These are phyloP conservation scores for Trichoderma sp. DNA, from an alignment of 2,329 filamentous ascomycete genomes.

Conservation along the genomic window DNA sequence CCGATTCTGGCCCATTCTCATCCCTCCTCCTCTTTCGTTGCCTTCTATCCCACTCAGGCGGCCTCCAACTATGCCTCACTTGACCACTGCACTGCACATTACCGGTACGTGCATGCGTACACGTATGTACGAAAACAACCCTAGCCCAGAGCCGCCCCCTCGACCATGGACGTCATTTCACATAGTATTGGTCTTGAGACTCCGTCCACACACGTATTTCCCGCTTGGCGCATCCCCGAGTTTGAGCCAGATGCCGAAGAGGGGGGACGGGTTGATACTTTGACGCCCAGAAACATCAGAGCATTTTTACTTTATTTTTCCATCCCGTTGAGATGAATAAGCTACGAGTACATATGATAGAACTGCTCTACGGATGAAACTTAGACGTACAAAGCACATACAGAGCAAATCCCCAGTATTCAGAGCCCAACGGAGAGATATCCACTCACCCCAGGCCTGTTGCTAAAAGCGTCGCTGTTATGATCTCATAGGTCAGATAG, in stretches of 20 bases:
- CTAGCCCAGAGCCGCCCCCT: neutral
- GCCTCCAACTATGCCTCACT: neutral
- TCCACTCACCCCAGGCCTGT: neutral
- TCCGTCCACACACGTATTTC: neutral
- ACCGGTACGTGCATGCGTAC: neutral
- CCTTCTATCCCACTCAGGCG: neutral
- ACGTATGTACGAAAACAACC: neutral
- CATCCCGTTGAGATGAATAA: neutral
- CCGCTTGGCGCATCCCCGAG: neutral
- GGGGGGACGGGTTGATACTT: neutral
- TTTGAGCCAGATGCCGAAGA: neutral
- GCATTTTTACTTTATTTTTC: neutral
- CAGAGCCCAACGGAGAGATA: neutral
- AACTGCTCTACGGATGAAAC: neutral
- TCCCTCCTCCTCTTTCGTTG: neutral
- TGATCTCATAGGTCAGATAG: conserved; percentile 13
- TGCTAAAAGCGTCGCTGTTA: neutral
- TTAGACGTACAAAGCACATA: neutral
- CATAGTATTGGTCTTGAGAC: neutral
- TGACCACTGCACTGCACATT: neutral
- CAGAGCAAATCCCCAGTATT: neutral
- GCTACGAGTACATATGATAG: neutral
- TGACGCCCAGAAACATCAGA: neutral
- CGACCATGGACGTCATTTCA: neutral
- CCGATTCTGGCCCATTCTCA: neutral